A percentile compares a stretch with the other conserved stretches of the same genome.
Evolutionary conservation across 495 filamentous ascomycete species (phyloP).

Genomic region (Daldinia loculata): DNA sequence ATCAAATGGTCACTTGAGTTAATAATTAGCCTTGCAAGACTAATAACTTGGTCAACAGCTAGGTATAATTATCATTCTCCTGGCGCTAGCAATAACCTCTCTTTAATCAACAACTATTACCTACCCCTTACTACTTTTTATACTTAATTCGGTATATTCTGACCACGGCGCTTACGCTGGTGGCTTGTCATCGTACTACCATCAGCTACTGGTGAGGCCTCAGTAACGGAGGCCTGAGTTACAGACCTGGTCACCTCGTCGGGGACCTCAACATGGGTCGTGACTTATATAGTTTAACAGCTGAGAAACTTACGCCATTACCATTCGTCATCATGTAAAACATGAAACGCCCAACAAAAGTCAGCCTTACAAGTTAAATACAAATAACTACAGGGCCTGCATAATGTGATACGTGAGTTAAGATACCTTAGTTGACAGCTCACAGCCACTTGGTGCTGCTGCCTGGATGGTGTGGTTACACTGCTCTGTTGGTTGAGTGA

Average conservation of each 20-base stretch:
- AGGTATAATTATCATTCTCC: neutral
- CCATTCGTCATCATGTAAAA: neutral
- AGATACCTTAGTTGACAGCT: neutral
- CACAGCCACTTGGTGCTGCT: neutral
- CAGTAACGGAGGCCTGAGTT: neutral
- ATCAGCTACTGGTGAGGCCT: neutral
- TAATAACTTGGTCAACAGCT: neutral
- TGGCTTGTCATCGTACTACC: neutral
- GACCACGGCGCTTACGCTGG: neutral
- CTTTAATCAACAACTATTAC: neutral
- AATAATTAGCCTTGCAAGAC: neutral
- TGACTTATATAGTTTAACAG: neutral
- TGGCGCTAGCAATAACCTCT: neutral
- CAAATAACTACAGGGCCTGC: neutral
- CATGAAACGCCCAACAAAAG: neutral
- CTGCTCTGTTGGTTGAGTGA: neutral
- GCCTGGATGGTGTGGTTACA: neutral
- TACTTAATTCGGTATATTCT: neutral
- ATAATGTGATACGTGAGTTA: neutral
- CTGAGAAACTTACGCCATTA: neutral
- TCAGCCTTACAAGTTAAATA: neutral
- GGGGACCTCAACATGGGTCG: neutral
- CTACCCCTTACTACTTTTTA: neutral
- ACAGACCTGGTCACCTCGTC: neutral
- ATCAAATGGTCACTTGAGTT: neutral